Evolutionary conservation across 371 early-diverging fungal species (phyloP), one percentile per base, ranked within the genome.

Genomic region (Mortierella sp.): DNA sequence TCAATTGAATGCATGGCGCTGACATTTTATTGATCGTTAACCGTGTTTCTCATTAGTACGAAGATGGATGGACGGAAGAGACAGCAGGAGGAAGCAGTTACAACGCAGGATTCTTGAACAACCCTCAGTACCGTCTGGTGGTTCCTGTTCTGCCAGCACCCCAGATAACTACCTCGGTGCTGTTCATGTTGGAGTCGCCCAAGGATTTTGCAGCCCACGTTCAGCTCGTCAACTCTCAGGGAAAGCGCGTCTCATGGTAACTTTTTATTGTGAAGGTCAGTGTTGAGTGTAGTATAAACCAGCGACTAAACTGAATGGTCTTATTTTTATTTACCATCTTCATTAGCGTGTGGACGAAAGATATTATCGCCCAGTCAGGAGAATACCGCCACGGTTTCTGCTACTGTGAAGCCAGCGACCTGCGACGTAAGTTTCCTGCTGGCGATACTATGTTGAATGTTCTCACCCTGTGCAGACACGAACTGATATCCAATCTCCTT

Each of bases 81-180:
- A 94, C 95, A n/a, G 95, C 95, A 27, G 97, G 97, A 38, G 97
- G 97, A 5, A 95, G 94, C 78, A 89, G 94, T 41, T 91, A 90
- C 35, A 90, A 93, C 72, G 89, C 95, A 4, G 90, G 94, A 5
- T 96, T 93, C 81, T 78, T 94, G 51, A 92, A 94, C 83, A 97
- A 97, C 78, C 97, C 97, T 11, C 95, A 96, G 79, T 97, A 93
- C 90, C 90, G 90, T 41, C 80, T 97, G 44, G 89, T 90, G 0
- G 89, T 96, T 14, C 87, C 91, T 3, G 80, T 87, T 6, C 74
- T 79, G 24, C 80, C 70, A 55, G 84, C 77, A 14, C 78, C 54
- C 56, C 87, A 87, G 71, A 70, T 72, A 7, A 77, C 76, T 29
- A 79, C 84, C 27, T 75, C 83, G 0, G 78, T 84, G 29, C 56